Evolutionary conservation across 2,329 filamentous ascomycete species (phyloP).

Genomic region (Exserohilum rostratum): DNA sequence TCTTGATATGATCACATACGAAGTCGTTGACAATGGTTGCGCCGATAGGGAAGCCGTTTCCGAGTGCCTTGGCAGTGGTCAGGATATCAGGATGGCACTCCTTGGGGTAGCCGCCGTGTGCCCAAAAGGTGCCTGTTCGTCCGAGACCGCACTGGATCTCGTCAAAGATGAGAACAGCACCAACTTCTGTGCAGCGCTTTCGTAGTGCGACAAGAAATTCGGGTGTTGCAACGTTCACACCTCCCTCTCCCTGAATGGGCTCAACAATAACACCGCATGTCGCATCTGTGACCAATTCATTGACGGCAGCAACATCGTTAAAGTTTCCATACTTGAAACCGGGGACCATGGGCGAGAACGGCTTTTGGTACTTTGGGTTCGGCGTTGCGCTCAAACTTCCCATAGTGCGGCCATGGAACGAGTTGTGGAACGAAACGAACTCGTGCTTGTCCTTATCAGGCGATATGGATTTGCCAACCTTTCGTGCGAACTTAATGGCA

Average conservation of each 20-base stretch:
- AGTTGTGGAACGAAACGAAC: constrained; percentile 86
- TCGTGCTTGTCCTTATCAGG: constrained; percentile 76
- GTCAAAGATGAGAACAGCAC: constrained; percentile 89
- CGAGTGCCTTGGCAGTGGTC: constrained; percentile 93
- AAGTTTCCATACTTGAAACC: constrained; percentile 86
- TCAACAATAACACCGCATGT: constrained; percentile 96
- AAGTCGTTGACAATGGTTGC: constrained; percentile 72
- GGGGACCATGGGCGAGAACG: constrained; percentile 93
- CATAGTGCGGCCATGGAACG: constrained; percentile 97
- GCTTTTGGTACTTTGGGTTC: constrained; percentile 96
- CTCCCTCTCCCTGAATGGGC: constrained; percentile 96
- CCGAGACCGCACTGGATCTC: constrained; percentile 96
- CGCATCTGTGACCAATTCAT: constrained; percentile 76
- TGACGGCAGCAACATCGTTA: constrained; percentile 78
- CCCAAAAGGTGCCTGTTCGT: constrained; percentile 89
- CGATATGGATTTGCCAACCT: constrained; percentile 79
- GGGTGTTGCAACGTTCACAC: constrained; percentile 80
- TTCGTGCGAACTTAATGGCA: constrained; percentile 94
- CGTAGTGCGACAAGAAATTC: constrained; percentile 88
- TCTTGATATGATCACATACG: constrained; percentile 72
- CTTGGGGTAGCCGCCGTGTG: constrained; percentile 74
- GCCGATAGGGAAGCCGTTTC: constrained; percentile 94
- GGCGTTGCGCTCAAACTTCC: constrained; percentile 93
- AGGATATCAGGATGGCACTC: constrained; percentile 92
- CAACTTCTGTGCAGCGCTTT: constrained; percentile 81